A percentile compares a stretch with the other conserved stretches of the same genome.
Conservation (phyloP, 768 basidiomycete species). For the Termitomyces sp. region DNA sequence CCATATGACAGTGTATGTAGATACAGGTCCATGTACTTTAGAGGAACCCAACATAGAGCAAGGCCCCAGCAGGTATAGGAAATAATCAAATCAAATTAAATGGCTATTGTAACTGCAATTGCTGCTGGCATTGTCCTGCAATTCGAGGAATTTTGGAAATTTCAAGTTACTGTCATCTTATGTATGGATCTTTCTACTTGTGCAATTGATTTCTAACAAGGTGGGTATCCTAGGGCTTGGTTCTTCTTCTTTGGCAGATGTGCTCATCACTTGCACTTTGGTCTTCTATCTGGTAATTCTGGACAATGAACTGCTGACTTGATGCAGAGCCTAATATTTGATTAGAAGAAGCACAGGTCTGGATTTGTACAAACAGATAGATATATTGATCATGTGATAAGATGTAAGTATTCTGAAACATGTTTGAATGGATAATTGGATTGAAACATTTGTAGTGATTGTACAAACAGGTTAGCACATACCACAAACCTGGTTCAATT, state of each 20-base stretch:
- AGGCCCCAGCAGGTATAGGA: too few species aligned
- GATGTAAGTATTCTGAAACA: constrained; percentile 14
- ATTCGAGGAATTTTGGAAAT: constrained; percentile 22
- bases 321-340: neutral
- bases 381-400: constrained; percentile 36
- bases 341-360: constrained; percentile 32
- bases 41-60: too few species aligned
- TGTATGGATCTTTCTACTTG: constrained; percentile 4
- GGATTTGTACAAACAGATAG: constrained; percentile 36
- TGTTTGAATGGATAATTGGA: neutral
- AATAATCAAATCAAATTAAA: too few species aligned
- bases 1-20: too few species aligned
- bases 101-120: constrained; percentile 20
- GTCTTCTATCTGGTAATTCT: constrained; percentile 34
- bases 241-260: constrained; percentile 32
- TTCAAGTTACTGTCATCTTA: constrained; percentile 18
- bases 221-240: constrained; percentile 31
- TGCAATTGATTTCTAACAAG: neutral
- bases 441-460: constrained; percentile 18
- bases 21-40: too few species aligned
- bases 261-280: constrained; percentile 34
- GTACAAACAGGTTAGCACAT: constrained; percentile 24
- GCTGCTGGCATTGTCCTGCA: constrained; percentile 13
- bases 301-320: neutral
- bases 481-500: too few species aligned